Evolutionary conservation across 306 rosid genomes (phyloP).

Genomic region (Vicia villosa): DNA sequence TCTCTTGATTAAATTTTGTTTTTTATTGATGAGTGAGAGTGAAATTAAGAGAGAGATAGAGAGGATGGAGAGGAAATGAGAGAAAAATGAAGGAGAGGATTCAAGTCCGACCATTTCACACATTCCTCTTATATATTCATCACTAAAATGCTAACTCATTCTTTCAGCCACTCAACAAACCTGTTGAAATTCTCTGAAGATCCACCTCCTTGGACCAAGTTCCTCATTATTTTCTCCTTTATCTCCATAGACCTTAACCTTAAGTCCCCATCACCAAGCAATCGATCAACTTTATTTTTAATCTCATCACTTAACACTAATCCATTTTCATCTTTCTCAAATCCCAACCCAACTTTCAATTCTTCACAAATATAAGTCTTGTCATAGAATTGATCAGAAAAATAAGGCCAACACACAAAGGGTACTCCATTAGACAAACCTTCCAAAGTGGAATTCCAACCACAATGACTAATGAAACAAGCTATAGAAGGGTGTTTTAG

Average conservation of each 20-base stretch:
- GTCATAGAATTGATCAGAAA: constrained; percentile 41
- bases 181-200: constrained; percentile 37
- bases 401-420: constrained; percentile 59
- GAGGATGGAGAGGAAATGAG: too few species aligned
- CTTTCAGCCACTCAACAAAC: constrained; percentile 48
- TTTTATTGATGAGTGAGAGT: too few species aligned
- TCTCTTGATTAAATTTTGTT: too few species aligned
- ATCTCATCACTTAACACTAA: constrained; percentile 38
- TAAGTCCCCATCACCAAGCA: constrained; percentile 35
- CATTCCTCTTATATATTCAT: constrained; percentile 24
- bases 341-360: constrained; percentile 50
- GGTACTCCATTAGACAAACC: constrained; percentile 52
- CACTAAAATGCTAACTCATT: constrained; percentile 29
- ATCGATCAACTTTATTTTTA: constrained; percentile 41
- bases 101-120: not conserved
- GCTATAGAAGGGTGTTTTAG: constrained; percentile 47
- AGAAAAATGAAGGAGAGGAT: too few species aligned
- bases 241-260: constrained; percentile 32
- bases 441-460: constrained; percentile 56
- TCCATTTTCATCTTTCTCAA: constrained; percentile 43
- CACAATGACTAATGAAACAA: constrained; percentile 56
- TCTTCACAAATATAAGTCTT: constrained; percentile 44
- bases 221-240: constrained; percentile 1
- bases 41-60: too few species aligned
- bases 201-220: constrained; percentile 25